Evolutionary conservation across 75 land plant species (phyloP).

Genomic region (Pinus albicaulis): DNA sequence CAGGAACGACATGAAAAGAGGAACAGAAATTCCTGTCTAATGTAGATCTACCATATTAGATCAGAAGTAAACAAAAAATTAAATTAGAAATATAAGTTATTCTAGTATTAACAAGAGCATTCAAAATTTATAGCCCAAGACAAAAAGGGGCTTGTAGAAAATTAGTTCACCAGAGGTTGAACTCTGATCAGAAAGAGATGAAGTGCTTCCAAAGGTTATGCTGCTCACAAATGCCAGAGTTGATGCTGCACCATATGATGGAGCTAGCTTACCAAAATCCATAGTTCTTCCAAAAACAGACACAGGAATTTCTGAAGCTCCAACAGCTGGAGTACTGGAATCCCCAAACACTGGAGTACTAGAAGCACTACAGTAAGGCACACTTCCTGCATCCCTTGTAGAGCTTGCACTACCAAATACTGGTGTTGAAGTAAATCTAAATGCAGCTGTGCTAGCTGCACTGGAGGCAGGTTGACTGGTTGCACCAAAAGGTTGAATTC

Average conservation of each 20-base stretch:
- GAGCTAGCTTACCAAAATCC: constrained; percentile 8
- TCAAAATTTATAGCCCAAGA: too few species aligned
- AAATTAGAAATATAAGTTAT: too few species aligned
- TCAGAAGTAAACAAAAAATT: too few species aligned
- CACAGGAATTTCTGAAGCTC: constrained; percentile 24
- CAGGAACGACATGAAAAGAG: too few species aligned
- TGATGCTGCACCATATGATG: constrained; percentile 30
- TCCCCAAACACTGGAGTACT: constrained; percentile 38
- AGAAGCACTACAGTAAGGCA: constrained; percentile 42
- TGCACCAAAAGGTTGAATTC: constrained; percentile 48
- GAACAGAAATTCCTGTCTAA: too few species aligned
- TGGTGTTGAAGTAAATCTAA: constrained; percentile 35
- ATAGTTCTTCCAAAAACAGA: constrained; percentile 49
- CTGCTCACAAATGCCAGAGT: constrained; percentile 48
- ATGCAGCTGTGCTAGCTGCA: constrained; percentile 37
- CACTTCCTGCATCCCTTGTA: constrained; percentile 38
- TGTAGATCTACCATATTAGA: too few species aligned
- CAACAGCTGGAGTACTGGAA: constrained; percentile 44
- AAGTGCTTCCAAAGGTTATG: constrained; percentile 58
- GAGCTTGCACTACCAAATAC: constrained; percentile 39
- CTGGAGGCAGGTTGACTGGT: constrained; percentile 53
- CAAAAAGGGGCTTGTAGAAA: too few species aligned
- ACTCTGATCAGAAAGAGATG: constrained; percentile 30
- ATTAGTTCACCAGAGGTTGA: constrained; percentile 20
- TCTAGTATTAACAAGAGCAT: too few species aligned